Conservation (phyloP, 2,329 filamentous ascomycete genomes). For the Apiospora arundinis region DNA sequence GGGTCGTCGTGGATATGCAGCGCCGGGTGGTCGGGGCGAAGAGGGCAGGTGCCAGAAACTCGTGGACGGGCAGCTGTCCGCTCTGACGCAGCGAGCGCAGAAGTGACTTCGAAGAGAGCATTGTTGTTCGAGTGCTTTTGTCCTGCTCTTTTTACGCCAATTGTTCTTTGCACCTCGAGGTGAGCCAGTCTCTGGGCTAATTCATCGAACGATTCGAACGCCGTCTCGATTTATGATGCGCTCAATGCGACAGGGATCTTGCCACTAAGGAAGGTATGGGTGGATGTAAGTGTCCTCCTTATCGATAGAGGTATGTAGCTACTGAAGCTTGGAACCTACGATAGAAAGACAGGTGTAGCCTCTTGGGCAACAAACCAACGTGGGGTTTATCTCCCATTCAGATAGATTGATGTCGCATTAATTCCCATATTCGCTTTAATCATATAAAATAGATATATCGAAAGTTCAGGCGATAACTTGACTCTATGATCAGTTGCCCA, state of each 20-base stretch:
- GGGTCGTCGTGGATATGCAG: slow-evolving; percentile 35
- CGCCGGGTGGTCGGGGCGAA: slow-evolving; percentile 32
- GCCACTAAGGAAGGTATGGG: background rate
- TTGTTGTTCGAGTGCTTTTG: background rate
- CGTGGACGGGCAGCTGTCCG: slow-evolving; percentile 37
- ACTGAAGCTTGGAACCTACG: background rate
- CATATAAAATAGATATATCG: too few species aligned
- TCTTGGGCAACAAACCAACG: background rate
- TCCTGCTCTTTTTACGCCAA: background rate
- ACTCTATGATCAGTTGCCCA: too few species aligned
- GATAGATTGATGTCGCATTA: too few species aligned
- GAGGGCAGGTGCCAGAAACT: slow-evolving; percentile 47
- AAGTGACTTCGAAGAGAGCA: slow-evolving; percentile 2
- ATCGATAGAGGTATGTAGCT: background rate
- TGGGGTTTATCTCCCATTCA: background rate
- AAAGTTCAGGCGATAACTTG: background rate
- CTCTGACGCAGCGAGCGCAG: slow-evolving; percentile 32
- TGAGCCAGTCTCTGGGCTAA: slow-evolving; percentile 1
- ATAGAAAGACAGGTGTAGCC: background rate
- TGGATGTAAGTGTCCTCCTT: background rate
- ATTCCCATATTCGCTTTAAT: background rate
- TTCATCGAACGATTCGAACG: slow-evolving; percentile 1
- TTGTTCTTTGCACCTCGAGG: background rate
- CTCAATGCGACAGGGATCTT: background rate
- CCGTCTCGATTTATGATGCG: slow-evolving; percentile 9